These are phyloP conservation scores for Debaryomyces tyrocola DNA, from an alignment of 805 yeast species.

Conservation along the genomic window DNA sequence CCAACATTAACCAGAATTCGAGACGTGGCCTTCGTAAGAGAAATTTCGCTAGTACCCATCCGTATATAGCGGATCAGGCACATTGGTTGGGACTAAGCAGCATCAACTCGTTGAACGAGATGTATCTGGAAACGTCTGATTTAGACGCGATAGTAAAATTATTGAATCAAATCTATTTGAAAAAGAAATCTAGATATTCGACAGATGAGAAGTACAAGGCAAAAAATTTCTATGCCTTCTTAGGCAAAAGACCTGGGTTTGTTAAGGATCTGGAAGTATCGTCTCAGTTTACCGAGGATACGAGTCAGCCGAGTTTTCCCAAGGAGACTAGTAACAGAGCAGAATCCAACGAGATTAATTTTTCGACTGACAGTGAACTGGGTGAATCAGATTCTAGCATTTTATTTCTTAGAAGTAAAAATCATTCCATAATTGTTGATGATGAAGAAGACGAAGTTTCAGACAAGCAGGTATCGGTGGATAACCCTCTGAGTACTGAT, in stretches of 20 bases:
- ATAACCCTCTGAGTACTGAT: constrained; percentile 3
- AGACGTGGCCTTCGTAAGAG: constrained; percentile 38
- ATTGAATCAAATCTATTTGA: constrained; percentile 35
- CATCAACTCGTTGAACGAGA: constrained; percentile 34
- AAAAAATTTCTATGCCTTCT: constrained; percentile 36
- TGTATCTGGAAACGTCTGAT: constrained; percentile 35
- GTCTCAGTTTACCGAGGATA: constrained; percentile 1
- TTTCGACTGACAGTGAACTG: constrained; percentile 5
- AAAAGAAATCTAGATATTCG: constrained; percentile 31
- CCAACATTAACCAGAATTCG: constrained; percentile 4
- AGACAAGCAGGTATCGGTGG: constrained; percentile 1
- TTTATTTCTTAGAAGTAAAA: not conserved
- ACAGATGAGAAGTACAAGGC: constrained; percentile 39
- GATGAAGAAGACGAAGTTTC: constrained; percentile 5
- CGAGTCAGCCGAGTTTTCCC: constrained; percentile 1
- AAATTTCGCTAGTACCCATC: constrained; percentile 44
- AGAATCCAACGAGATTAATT: not conserved
- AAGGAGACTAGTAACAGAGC: constrained; percentile 1
- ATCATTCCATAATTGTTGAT: constrained; percentile 1
- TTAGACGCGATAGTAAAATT: constrained; percentile 31
- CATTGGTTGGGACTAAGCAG: constrained; percentile 42
- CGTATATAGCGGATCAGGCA: constrained; percentile 45
- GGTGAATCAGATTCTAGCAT: constrained; percentile 4
- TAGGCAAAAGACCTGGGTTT: constrained; percentile 23
- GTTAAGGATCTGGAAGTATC: not conserved